Evolutionary conservation across 192 early-diverging fungal species (phyloP).

Genomic region (Gaertneriomyces sp.): DNA sequence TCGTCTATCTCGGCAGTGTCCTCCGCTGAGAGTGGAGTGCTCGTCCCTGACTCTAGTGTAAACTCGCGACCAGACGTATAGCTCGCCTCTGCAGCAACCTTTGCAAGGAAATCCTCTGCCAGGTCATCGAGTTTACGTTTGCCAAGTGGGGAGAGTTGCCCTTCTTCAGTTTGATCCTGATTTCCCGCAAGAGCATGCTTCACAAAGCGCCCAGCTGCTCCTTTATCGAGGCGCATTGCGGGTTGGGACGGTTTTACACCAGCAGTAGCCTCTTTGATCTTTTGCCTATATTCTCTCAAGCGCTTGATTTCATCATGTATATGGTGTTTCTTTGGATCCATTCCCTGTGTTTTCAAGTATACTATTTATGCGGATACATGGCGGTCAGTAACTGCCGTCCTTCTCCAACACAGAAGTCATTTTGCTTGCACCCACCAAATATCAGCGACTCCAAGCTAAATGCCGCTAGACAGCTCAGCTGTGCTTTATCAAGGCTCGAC

Average conservation of each 20-base stretch:
- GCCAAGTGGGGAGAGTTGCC: neutral
- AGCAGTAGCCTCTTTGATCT: slow-evolving; percentile 17
- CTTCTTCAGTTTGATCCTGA: slow-evolving; percentile 3
- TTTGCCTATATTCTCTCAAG: slow-evolving; percentile 23
- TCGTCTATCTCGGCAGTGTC: too few species aligned
- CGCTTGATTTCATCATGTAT: slow-evolving; percentile 20
- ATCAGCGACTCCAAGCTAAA: slow-evolving; percentile 23
- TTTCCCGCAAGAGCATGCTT: slow-evolving; percentile 10
- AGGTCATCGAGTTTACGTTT: slow-evolving; percentile 18
- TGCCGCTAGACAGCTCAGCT: slow-evolving; percentile 20
- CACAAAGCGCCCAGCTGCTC: slow-evolving; percentile 24
- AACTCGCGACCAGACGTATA: neutral
- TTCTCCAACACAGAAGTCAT: neutral
- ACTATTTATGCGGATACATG: slow-evolving; percentile 8
- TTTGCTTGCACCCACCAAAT: slow-evolving; percentile 20
- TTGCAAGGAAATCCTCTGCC: slow-evolving; percentile 8
- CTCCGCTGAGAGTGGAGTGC: slow-evolving; percentile 1
- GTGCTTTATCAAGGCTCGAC: slow-evolving; percentile 12
- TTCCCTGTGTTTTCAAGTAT: slow-evolving; percentile 24
- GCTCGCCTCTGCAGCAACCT: neutral
- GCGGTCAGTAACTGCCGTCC: neutral
- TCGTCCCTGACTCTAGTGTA: neutral
- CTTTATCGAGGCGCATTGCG: slow-evolving; percentile 8
- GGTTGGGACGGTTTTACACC: slow-evolving; percentile 4
- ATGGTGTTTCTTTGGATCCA: slow-evolving; percentile 16